Base-by-base conservation (phyloP, 2,329 filamentous ascomycete genomes). In the Ophiostoma quercus region DNA sequence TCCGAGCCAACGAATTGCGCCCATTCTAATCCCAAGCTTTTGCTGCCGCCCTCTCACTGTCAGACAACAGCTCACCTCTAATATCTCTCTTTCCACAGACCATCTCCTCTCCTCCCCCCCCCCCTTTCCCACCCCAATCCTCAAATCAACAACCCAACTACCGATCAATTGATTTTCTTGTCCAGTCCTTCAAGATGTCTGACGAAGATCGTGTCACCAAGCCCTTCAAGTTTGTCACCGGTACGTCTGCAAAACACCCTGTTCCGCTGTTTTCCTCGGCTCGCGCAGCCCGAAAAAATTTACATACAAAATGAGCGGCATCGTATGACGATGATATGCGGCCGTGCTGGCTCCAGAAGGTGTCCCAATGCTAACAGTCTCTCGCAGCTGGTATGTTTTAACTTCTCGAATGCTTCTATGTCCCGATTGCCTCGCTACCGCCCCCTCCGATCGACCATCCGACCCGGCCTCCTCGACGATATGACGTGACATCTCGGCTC, bases 151-250 rank as follows among this genome's bases (percentile, higher is more conserved):
- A 65, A 66, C 65, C 43, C 19, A 57, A 32, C 77, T 75, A 76
- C 71, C 68, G 65, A 73, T 73, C 71, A 74, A 76, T 74, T 74
- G 77, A 77, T 47, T 43, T 41, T 39, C 74, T 75, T 77, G 60
- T 14, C 22, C 37, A 37, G 29, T 79, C 80, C 79, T 82, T 82
- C 87, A 94, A 84, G 77, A 99, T 99, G 94, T 90, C 93, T 81
- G 92, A 96, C 84, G 90, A 92, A 78, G 92, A 96, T 82, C 86
- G 86, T 82, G 85, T 87, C 76, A 97, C 94, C 84, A 99, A 97
- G 90, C 96, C 96, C 83, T 99, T 99, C 91, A 99, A 99, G 91
- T 98, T 98, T 85, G 95, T 98, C 79, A 98, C 94, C 85, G 94
- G 74, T 75, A 71, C 32, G 73, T 71, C 32, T 47, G 22, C 19